Conservation (phyloP, 192 early-diverging fungal genomes). For the Cladochytrium replicatum region DNA sequence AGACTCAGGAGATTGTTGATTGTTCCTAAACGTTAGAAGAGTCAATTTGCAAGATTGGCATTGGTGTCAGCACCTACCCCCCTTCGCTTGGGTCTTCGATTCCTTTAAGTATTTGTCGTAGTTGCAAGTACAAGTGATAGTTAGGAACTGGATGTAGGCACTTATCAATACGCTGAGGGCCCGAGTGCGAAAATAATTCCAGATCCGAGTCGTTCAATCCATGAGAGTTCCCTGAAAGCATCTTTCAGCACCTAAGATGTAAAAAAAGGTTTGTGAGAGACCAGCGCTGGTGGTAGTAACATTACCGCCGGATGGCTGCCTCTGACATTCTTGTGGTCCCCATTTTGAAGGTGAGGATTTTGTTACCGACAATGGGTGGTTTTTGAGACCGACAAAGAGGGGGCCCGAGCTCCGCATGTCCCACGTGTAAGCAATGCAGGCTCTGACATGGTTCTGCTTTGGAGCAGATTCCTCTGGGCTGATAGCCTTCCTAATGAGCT, state of each 20-base stretch:
- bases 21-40: slow-evolving; percentile 74
- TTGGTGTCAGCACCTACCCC: slow-evolving; percentile 18
- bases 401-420: slow-evolving; percentile 78
- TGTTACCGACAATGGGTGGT: slow-evolving; percentile 79
- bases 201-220: slow-evolving; percentile 63
- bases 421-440: slow-evolving; percentile 88
- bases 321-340: slow-evolving; percentile 92
- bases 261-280: neutral
- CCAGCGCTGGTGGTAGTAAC: slow-evolving; percentile 2
- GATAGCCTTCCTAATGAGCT: slow-evolving; percentile 83
- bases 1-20: slow-evolving; percentile 88
- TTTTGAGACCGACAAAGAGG: slow-evolving; percentile 77
- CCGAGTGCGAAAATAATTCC: slow-evolving; percentile 2
- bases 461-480: slow-evolving; percentile 83
- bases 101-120: slow-evolving; percentile 95
- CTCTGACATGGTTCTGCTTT: slow-evolving; percentile 94
- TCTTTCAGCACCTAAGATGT: slow-evolving; percentile 64
- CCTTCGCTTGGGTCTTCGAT: slow-evolving; percentile 98
- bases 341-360: slow-evolving; percentile 94
- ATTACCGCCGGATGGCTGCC: slow-evolving; percentile 79
- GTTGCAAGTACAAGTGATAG: slow-evolving; percentile 84
- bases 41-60: neutral
- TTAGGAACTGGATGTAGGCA: slow-evolving; percentile 80
- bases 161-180: slow-evolving; percentile 78
- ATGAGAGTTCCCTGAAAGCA: slow-evolving; percentile 65